Conservation (phyloP, 352 stramenopile genomes). For the Pseudoperonospora humuli region DNA sequence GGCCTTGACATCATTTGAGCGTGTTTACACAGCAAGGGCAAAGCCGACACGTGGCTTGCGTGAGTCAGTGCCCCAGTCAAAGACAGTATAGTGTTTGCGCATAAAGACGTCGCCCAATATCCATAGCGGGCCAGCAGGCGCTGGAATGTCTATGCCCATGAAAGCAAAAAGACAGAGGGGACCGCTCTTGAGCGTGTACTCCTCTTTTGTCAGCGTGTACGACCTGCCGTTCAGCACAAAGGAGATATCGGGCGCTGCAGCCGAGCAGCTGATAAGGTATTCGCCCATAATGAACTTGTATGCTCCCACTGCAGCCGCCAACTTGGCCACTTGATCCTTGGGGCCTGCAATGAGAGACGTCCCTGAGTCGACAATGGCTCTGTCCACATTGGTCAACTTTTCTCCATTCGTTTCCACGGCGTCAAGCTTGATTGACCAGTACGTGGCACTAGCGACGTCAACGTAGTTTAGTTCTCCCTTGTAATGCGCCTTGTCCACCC, state of each 20-base stretch:
- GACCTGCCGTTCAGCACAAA: slow-evolving; percentile 89
- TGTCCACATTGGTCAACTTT: slow-evolving; percentile 41
- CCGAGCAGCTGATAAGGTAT: slow-evolving; percentile 93
- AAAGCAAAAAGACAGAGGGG: slow-evolving; percentile 93
- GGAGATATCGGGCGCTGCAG: slow-evolving; percentile 84
- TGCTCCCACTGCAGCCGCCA: slow-evolving; percentile 83
- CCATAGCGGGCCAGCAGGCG: slow-evolving; percentile 59
- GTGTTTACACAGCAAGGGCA: slow-evolving; percentile 52
- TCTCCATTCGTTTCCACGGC: slow-evolving; percentile 50
- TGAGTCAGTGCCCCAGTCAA: slow-evolving; percentile 80
- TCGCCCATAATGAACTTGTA: slow-evolving; percentile 90
- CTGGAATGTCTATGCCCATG: slow-evolving; percentile 92
- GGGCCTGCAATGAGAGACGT: slow-evolving; percentile 94
- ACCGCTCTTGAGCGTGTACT: slow-evolving; percentile 91
- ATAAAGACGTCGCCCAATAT: slow-evolving; percentile 94
- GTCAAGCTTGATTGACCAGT: slow-evolving; percentile 75
- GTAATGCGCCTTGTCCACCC: slow-evolving; percentile 87
- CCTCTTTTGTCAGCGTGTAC: slow-evolving; percentile 88
- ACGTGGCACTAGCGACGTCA: slow-evolving; percentile 55
- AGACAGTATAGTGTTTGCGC: slow-evolving; percentile 93
- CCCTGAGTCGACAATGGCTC: slow-evolving; percentile 94
- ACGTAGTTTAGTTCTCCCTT: slow-evolving; percentile 91
- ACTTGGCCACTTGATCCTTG: slow-evolving; percentile 77
- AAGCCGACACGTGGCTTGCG: slow-evolving; percentile 83
- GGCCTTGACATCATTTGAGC: neutral